Evolutionary conservation across 306 rosid species (phyloP), one percentile per base, ranked within the genome.

Genomic region (Spatholobus suberectus): DNA sequence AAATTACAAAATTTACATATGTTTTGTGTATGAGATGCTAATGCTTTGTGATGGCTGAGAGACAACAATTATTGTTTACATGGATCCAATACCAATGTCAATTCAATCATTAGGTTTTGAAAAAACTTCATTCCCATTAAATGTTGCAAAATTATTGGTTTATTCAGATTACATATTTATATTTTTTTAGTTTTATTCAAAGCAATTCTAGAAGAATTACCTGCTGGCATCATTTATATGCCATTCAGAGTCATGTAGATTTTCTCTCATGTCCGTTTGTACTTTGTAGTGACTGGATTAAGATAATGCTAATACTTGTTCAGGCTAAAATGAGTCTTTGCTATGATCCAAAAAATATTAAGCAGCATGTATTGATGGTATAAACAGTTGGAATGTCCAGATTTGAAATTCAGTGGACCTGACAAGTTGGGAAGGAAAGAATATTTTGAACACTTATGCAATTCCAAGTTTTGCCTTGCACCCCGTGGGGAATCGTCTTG

Each of bases 401-500:
- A 87, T 86, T 84, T 96, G 89, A 92, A 92, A 94, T 90, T 96
- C 87, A 96, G 92, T 71, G 95, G 97, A 61, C 81, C 92, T 37
- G 87, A 85, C 43, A 96, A 96, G 88, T 76, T 96, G 81, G 97
- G 90, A 82, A 90, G 85, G 87, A 85, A 78, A 73, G 97, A 94
- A 65, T 96, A 96, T 81, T 96, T 96, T 81, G 95, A 92, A 79
- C 98, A 94, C 85, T 75, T 96, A 75, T 90, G 92, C 81, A 88
- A 91, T 12, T 95, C 99, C 41, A 94, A 92, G 85, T 96, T 96
- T 84, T 96, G 99, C 86, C 97, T 96, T 29, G 97, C 97, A 38
- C 98, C 98, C 5, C 95, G 98, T 37, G 99, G 98, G 77, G 98
- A 96, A 76, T 96, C 99, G 59, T 96, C 99, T 23, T 96, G 99